Evolutionary conservation across 2,329 filamentous ascomycete species (phyloP), one percentile per base, ranked within the genome.

Genomic region (Talaromyces pinophilus): DNA sequence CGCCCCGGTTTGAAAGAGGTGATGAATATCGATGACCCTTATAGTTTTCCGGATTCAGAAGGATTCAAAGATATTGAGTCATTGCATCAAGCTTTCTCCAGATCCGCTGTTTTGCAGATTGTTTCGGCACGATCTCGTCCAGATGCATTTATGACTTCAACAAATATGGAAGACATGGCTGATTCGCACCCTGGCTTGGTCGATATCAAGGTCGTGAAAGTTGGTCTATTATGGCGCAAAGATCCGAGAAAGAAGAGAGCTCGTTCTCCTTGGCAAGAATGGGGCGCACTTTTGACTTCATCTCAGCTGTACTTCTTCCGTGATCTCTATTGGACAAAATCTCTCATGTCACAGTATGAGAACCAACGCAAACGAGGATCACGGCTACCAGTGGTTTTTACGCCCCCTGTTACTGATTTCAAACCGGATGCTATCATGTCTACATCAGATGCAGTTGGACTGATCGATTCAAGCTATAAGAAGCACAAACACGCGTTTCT

Each of bases 231-330:
- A 38, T 99, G 95, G 95, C 88, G 95, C 54, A 99, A 99, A 76
- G 93, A 97, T 70, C 82, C 86, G 1, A 97, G 96, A 81, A 97
- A 94, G 80, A 94, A 95, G 80, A 96, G 96, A 78, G 90, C 93
- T 0, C 87, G 94, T 52, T 97, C 94, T 11, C 94, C 95, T 1
- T 99, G 95, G 95, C 94, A 97, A 75, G 95, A 99, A 84, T 99
- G 95, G 95, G 95, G 95, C 62, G 95, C 93, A 28, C 91, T 99
- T 67, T 85, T 99, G 35, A 99, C 95, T 0, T 92, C 94, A n/a
- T 96, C 95, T 5, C 94, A 97, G 74, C 86, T 99, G 7, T 99
- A 97, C 77, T 92, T 99, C 78, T 99, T 98, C 82, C 90, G 92
- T 66, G 97, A 98, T 75, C 90, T 92, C 5, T 85, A 88, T 22